These are phyloP conservation scores for Backusella morwellensis DNA, from an alignment of 192 early-diverging fungal species.

Conservation along the genomic window DNA sequence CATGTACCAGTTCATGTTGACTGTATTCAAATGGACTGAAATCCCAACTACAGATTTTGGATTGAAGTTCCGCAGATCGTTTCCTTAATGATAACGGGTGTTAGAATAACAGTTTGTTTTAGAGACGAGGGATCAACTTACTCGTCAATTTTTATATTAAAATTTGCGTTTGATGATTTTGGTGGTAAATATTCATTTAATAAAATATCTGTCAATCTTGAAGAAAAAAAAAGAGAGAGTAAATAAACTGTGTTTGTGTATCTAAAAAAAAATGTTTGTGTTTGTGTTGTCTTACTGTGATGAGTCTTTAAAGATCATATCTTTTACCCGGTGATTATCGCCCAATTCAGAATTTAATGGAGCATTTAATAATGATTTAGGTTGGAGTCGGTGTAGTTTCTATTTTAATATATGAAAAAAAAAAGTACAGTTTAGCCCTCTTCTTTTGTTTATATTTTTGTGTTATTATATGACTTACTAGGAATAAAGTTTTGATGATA, in stretches of 20 bases:
- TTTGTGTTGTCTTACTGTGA: neutral
- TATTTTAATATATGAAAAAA: neutral
- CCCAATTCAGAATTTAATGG: conserved; percentile 2
- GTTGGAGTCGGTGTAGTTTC: conserved; percentile 1
- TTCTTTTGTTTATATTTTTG: neutral
- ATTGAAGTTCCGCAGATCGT: conserved; percentile 4
- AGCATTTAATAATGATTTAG: conserved; percentile 5
- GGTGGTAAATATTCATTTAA: neutral
- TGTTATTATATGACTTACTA: conserved; percentile 32
- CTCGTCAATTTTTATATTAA: neutral
- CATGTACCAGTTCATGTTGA: conserved; percentile 64
- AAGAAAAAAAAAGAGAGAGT: neutral
- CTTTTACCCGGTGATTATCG: conserved; percentile 6
- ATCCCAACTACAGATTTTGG: conserved; percentile 61
- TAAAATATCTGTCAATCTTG: neutral
- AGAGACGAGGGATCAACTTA: neutral
- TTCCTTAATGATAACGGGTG: neutral
- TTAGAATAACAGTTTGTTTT: neutral
- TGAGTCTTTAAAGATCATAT: neutral
- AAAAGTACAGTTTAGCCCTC: neutral
- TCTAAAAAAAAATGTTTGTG: neutral
- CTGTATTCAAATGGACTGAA: conserved; percentile 67
- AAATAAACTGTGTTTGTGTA: neutral
- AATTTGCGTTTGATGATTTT: neutral
- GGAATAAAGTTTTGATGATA: conserved; percentile 49